Evolutionary conservation across 192 early-diverging fungal genomes (phyloP).

Genomic region (Cetraspora pellucida): DNA sequence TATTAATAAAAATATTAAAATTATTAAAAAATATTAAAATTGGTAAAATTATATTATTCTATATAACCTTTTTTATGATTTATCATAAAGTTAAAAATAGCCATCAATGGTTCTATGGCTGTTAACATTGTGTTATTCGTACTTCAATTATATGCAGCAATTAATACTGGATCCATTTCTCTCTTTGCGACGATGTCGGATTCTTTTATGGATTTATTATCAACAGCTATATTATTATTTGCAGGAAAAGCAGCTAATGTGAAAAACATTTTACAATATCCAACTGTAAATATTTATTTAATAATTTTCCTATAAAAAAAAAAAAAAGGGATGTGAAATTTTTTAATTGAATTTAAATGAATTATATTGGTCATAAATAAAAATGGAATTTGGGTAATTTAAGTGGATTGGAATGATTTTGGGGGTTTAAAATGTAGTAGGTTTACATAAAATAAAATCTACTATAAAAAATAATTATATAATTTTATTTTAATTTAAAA

Average conservation of each 20-base stretch:
- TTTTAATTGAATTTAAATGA: no score
- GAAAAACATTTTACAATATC: slow-evolving; percentile 69
- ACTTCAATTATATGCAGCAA: slow-evolving; percentile 72
- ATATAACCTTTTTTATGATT: background rate
- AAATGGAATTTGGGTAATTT: no score
- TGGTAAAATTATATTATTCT: background rate
- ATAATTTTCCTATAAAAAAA: background rate
- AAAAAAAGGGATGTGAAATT: no score
- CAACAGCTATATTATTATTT: slow-evolving; percentile 63
- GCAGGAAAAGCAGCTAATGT: slow-evolving; percentile 62
- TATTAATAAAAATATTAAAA: no score
- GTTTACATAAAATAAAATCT: no score
- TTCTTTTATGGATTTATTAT: slow-evolving; percentile 80
- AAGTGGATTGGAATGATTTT: no score
- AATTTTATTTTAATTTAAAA: no score
- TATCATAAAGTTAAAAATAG: slow-evolving; percentile 58
- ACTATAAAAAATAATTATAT: no score
- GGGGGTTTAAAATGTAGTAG: no score
- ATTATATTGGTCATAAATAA: no score
- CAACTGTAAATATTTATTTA: slow-evolving; percentile 51
- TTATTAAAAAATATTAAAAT: no score
- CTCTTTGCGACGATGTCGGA: slow-evolving; percentile 82
- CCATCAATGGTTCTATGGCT: slow-evolving; percentile 66
- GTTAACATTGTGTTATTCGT: slow-evolving; percentile 70
- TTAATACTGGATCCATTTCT: slow-evolving; percentile 71